These are phyloP conservation scores for Gaillardinia entomophila DNA, from an alignment of 805 yeast species.

Conservation along the genomic window DNA sequence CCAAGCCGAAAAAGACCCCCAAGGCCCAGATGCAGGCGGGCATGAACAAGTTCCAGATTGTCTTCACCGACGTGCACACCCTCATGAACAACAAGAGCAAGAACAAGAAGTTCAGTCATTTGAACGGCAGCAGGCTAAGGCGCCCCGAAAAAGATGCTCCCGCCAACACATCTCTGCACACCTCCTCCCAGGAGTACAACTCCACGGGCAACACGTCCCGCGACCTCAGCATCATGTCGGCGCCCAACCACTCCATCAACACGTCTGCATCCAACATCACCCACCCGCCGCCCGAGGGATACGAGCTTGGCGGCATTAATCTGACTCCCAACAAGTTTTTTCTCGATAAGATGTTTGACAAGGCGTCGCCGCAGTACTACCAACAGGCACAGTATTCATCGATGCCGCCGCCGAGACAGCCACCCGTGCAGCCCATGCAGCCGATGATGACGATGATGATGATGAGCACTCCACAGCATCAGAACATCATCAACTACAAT, in stretches of 20 bases:
- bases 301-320: slow-evolving; percentile 31
- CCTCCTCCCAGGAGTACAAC: slow-evolving; percentile 10
- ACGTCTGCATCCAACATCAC: slow-evolving; percentile 25
- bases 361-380: slow-evolving; percentile 26
- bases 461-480: slow-evolving; percentile 42
- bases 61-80: slow-evolving; percentile 6
- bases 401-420: slow-evolving; percentile 29
- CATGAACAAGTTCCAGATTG: neutral
- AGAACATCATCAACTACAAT: slow-evolving; percentile 18
- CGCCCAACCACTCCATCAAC: slow-evolving; percentile 19
- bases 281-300: slow-evolving; percentile 28
- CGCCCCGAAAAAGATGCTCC: neutral
- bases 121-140: neutral
- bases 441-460: slow-evolving; percentile 22
- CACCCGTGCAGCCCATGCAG: slow-evolving; percentile 6
- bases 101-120: slow-evolving; percentile 1
- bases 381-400: slow-evolving; percentile 6
- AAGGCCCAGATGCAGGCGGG: slow-evolving; percentile 1
- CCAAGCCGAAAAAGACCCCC: slow-evolving; percentile 30
- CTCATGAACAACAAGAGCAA: slow-evolving; percentile 14
- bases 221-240: slow-evolving; percentile 25
- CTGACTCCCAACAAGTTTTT: slow-evolving; percentile 38
- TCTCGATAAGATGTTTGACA: slow-evolving; percentile 34
- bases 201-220: slow-evolving; percentile 15
- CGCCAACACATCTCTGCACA: neutral